Conservation (phyloP, 1,284 basidiomycete genomes). For the Amylostereum areolatum region DNA sequence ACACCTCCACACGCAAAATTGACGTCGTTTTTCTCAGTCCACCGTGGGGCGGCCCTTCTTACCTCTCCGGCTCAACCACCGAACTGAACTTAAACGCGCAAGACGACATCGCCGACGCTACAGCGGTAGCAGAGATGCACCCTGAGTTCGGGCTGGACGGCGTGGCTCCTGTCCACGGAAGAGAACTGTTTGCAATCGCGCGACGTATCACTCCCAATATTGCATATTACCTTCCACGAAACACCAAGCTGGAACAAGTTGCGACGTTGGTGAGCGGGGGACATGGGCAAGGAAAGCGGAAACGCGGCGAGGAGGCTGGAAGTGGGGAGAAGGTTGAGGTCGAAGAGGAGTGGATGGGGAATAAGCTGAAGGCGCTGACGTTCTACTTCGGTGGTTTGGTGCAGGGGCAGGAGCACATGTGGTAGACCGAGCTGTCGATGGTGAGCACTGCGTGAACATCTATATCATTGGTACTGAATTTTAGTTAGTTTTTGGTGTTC, state of each 20-base stretch:
- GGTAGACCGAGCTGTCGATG: too few species aligned
- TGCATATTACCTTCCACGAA: slow-evolving; percentile 89
- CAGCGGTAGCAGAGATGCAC: slow-evolving; percentile 23
- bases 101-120: slow-evolving; percentile 6
- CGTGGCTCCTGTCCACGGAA: slow-evolving; percentile 77
- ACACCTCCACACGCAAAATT: slow-evolving; percentile 37
- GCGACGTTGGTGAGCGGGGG: slow-evolving; percentile 35
- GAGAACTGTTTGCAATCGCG: slow-evolving; percentile 73
- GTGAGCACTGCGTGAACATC: too few species aligned
- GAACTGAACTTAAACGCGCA: slow-evolving; percentile 5
- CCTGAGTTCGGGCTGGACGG: slow-evolving; percentile 65
- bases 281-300: slow-evolving; percentile 2
- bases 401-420: slow-evolving; percentile 56
- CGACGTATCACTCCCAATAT: slow-evolving; percentile 71
- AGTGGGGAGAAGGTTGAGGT: slow-evolving; percentile 57
- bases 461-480: too few species aligned
- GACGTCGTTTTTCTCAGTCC: slow-evolving; percentile 91
- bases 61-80: slow-evolving; percentile 39
- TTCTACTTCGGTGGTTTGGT: slow-evolving; percentile 79
- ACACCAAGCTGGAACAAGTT: slow-evolving; percentile 73
- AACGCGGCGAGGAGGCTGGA: slow-evolving; percentile 21
- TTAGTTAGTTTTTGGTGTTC: too few species aligned
- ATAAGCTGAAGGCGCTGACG: slow-evolving; percentile 77
- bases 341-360: slow-evolving; percentile 87
- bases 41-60: slow-evolving; percentile 86